Evolutionary conservation across 1,284 basidiomycete genomes (phyloP), one percentile per base, ranked within the genome.

Genomic region (Boletus sp.): DNA sequence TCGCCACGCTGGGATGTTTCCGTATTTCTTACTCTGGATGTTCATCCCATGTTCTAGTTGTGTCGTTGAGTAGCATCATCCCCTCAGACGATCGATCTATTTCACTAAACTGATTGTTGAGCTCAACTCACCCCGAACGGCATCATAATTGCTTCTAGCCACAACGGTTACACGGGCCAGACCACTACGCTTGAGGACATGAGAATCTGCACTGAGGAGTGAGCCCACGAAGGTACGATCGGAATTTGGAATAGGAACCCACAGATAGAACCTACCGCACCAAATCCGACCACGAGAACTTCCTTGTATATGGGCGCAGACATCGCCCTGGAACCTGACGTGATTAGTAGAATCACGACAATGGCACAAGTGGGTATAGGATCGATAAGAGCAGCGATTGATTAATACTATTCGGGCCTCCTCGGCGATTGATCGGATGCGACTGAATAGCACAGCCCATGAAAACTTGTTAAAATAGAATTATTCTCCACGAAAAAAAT

Each of bases 111-210:
- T 14, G 27, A 13, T 14, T 4, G 27, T 19, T 7, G n/a, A 35
- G 4, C 30, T 9, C 22, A 57, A n/a, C 67, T 43, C 43, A 80
- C 81, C 69, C 10, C 73, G 72, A 19, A 84, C 76, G 2, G 75
- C 68, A 20, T 77, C 72, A 59, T 81, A 87, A 57, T 91, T 91
- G 45, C 84, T 81, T 43, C 88, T 69, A 1, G 88, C 88, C 5
- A 90, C 82, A 10, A 75, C 82, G 0, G 87, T 90, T 9, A 91
- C 81, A n/a, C 77, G 69, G 1, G 78, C 82, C 26, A 72, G 70
- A 7, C 82, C 82, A 47, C 80, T 78, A 47, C 71, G 71, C 57
- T 83, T 75, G 27, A 90, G 71, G 23, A 88, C 72, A 43, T 81
- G 72, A 0, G 84, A 75, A 63, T 88, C 81, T 83, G 19, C 9